A percentile compares a stretch with the other conserved stretches of the same genome.
phyloP scores from a whole-genome alignment of 805 yeast genomes.

The Metschnikowia picachoensis region DNA sequence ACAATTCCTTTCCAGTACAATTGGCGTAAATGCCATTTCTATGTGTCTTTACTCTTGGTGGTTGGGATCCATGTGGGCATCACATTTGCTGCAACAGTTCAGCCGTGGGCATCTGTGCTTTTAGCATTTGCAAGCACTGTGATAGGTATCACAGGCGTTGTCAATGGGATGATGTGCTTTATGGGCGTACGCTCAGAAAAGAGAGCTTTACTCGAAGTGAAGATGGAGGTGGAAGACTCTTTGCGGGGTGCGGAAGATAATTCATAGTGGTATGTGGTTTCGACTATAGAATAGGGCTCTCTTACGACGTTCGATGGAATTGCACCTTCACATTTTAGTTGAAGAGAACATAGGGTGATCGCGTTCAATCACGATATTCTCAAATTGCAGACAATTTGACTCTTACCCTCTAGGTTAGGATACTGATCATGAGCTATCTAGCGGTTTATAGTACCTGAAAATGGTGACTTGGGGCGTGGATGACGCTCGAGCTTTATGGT shows the following conservation, averaged over 20 bases:
- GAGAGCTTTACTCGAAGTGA: conserved; percentile 74
- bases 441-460: too few relatives aligned
- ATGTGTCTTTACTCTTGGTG: conserved; percentile 42
- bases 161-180: conserved; percentile 74
- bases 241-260: conserved; percentile 3
- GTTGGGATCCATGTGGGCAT: conserved; percentile 52
- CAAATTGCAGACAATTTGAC: too few relatives aligned
- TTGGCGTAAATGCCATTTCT: conserved; percentile 67
- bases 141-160: conserved; percentile 60
- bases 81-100: conserved; percentile 53
- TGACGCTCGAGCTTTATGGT: too few relatives aligned
- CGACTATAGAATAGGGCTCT: too few relatives aligned
- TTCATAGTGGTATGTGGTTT: too few relatives aligned
- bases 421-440: too few relatives aligned
- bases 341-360: too few relatives aligned
- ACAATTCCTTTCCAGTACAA: conserved; percentile 55
- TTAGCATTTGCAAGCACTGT: conserved; percentile 54
- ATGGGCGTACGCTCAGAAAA: conserved; percentile 78
- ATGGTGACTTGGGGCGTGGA: too few relatives aligned
- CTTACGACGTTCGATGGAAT: too few relatives aligned
- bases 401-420: too few relatives aligned
- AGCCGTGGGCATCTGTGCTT: conserved; percentile 65
- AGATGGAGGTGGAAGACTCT: conserved; percentile 53
- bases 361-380: too few relatives aligned
- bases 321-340: too few relatives aligned